Evolutionary conservation across 306 rosid species (phyloP).

Genomic region (Castanea sativa): DNA sequence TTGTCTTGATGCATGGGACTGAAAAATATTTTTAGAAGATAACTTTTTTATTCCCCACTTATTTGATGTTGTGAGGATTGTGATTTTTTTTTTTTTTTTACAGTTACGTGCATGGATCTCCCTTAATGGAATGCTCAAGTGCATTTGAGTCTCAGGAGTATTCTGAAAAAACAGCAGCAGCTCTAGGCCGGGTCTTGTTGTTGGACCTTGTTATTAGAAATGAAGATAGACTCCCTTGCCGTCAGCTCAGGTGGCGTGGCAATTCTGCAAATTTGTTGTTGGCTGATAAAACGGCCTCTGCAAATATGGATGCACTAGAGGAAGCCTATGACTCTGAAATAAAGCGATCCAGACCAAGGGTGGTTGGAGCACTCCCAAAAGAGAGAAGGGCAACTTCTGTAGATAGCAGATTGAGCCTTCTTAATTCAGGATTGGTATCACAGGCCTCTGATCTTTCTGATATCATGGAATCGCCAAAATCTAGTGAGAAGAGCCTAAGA

Average conservation of each 20-base stretch:
- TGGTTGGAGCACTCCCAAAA: conserved; percentile 55
- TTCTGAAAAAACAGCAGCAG: conserved; percentile 68
- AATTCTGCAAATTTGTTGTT: conserved; percentile 84
- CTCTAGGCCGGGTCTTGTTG: conserved; percentile 86
- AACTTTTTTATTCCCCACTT: neutral
- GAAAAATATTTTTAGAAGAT: conserved; percentile 1
- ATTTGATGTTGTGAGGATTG: conserved; percentile 18
- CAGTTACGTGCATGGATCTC: conserved; percentile 94
- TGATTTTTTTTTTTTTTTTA: conserved; percentile 25
- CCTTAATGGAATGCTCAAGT: conserved; percentile 74
- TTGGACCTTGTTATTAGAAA: conserved; percentile 93
- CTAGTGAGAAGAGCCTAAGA: conserved; percentile 35
- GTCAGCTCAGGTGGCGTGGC: conserved; percentile 94
- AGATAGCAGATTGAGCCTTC: conserved; percentile 54
- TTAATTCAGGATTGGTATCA: conserved; percentile 45
- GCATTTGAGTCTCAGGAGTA: conserved; percentile 65
- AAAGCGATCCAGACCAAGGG: conserved; percentile 62
- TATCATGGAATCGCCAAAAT: conserved; percentile 61
- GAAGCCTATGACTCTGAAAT: conserved; percentile 65
- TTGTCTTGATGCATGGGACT: neutral
- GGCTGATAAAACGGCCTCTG: conserved; percentile 54
- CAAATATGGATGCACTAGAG: conserved; percentile 48
- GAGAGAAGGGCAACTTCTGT: conserved; percentile 85
- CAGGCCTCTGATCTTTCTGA: conserved; percentile 72
- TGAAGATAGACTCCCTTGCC: conserved; percentile 97